Evolutionary conservation across 257 asterid species (phyloP).

Genomic region (Petunia axillaris): DNA sequence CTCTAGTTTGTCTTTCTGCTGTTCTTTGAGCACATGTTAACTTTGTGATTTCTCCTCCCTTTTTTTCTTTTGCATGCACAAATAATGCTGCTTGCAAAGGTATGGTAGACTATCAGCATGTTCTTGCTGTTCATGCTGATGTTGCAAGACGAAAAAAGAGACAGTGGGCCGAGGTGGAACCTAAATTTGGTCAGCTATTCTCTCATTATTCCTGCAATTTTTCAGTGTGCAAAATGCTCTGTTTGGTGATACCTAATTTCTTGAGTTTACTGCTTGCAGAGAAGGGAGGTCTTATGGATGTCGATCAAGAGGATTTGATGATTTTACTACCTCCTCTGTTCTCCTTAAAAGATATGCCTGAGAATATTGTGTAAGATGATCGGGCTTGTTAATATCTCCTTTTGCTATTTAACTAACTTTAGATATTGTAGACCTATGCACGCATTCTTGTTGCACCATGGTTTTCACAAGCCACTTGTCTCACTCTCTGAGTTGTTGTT

Average conservation of each 20-base stretch:
- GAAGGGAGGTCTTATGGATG: constrained; percentile 64
- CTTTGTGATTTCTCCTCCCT: constrained; percentile 23
- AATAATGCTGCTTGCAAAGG: constrained; percentile 51
- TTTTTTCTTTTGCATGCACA: constrained; percentile 29
- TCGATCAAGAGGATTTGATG: constrained; percentile 81
- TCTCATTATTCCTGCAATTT: constrained; percentile 32
- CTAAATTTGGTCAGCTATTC: constrained; percentile 56
- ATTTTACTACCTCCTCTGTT: constrained; percentile 81
- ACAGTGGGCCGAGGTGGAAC: constrained; percentile 71
- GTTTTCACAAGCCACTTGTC: not conserved
- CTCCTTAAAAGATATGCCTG: constrained; percentile 74
- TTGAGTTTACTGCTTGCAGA: constrained; percentile 42
- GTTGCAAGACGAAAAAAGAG: constrained; percentile 67
- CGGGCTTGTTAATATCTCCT: constrained; percentile 24
- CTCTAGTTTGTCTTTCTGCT: constrained; percentile 21
- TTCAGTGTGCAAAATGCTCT: constrained; percentile 22
- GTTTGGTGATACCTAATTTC: constrained; percentile 28
- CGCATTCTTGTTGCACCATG: constrained; percentile 5
- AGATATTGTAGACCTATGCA: not conserved
- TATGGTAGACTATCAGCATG: constrained; percentile 97
- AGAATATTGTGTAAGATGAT: constrained; percentile 66
- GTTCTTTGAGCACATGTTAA: not conserved
- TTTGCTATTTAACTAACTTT: not conserved
- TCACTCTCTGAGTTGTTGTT: not conserved
- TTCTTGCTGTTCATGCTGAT: constrained; percentile 83